These are phyloP conservation scores for Eucalyptus polybractea DNA, from an alignment of 345 rosid species.

Conservation along the genomic window DNA sequence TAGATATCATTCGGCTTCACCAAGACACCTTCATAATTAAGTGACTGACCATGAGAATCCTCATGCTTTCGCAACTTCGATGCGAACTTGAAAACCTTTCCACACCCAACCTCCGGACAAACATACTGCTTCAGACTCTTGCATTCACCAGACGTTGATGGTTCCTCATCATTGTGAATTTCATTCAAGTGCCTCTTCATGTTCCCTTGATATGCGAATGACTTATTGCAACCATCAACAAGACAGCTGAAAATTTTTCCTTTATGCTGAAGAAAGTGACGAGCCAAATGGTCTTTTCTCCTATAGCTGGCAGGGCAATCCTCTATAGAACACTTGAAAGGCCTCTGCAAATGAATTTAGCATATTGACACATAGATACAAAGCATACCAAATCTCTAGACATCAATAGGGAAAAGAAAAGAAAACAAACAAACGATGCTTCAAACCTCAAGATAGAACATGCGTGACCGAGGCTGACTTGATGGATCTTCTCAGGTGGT, in stretches of 20 bases:
- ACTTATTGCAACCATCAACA: conserved; percentile 31
- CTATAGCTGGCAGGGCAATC: conserved; percentile 66
- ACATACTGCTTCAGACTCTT: conserved; percentile 17
- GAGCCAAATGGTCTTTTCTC: conserved; percentile 82
- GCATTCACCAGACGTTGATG: background rate
- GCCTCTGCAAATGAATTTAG: conserved; percentile 36
- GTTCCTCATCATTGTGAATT: conserved; percentile 17
- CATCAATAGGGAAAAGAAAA: background rate
- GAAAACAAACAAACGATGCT: background rate
- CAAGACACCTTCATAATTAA: background rate
- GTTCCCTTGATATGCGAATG: conserved; percentile 42
- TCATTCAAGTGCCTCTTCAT: conserved; percentile 49
- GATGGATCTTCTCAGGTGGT: conserved; percentile 99
- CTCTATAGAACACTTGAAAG: conserved; percentile 47
- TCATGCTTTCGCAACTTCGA: conserved; percentile 58
- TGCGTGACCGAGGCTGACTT: conserved; percentile 87
- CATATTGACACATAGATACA: background rate
- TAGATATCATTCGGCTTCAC: background rate
- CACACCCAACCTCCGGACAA: conserved; percentile 73
- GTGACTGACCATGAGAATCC: conserved; percentile 56
- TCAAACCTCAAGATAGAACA: conserved; percentile 27
- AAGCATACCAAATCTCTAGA: background rate
- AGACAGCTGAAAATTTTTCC: conserved; percentile 75
- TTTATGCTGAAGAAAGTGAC: conserved; percentile 61
- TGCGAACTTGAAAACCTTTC: conserved; percentile 54